phyloP scores from a whole-genome alignment of 345 rosid genomes.

The Melaleuca quinquenervia region DNA sequence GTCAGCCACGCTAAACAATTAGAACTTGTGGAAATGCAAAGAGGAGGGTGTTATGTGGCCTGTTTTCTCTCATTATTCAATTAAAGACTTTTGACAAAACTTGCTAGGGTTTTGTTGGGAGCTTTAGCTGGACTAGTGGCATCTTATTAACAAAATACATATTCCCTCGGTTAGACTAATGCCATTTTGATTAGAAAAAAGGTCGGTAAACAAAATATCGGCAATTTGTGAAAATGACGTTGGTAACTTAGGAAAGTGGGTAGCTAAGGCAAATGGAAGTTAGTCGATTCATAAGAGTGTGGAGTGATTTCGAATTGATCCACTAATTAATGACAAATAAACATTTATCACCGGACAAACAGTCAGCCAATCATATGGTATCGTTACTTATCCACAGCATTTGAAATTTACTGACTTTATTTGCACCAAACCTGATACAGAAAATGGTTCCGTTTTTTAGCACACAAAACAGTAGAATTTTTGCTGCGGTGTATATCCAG shows the following conservation, averaged over 20 bases:
- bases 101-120: not conserved
- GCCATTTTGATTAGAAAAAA: not conserved
- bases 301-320: not conserved
- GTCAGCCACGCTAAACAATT: not conserved
- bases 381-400: not conserved
- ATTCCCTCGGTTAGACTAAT: not conserved
- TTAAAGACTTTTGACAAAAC: not conserved
- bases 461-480: not conserved
- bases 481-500: not conserved
- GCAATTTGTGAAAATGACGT: not conserved
- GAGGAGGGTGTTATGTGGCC: not conserved
- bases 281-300: not conserved
- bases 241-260: not conserved
- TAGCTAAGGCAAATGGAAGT: not conserved
- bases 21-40: not conserved
- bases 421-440: not conserved
- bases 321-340: not conserved
- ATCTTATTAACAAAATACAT: not conserved
- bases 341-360: not conserved
- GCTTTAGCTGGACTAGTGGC: not conserved
- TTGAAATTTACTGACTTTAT: not conserved
- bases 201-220: not conserved
- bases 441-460: not conserved
- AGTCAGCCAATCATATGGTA: not conserved
- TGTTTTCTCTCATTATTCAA: not conserved